These are phyloP conservation scores for Lodderomyces theae DNA, from an alignment of 1,139 yeast genomes.

Conservation along the genomic window DNA sequence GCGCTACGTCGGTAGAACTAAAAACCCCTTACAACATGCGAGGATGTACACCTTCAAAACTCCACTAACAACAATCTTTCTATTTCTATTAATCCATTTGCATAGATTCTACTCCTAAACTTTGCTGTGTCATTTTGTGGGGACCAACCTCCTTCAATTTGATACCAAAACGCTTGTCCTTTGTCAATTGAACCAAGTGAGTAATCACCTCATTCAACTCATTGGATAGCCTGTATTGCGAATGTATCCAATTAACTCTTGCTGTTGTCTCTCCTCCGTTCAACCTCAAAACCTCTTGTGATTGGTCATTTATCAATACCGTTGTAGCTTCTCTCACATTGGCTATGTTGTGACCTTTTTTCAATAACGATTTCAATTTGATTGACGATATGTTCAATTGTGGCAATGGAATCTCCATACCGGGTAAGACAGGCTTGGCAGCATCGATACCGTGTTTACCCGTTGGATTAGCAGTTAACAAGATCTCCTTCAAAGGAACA, in stretches of 20 bases:
- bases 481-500: constrained; percentile 63
- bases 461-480: constrained; percentile 60
- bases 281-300: constrained; percentile 62
- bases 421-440: constrained; percentile 64
- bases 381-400: constrained; percentile 64
- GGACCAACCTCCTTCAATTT: constrained; percentile 60
- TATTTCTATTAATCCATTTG: constrained; percentile 29
- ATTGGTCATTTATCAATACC: constrained; percentile 35
- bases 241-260: constrained; percentile 85
- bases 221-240: constrained; percentile 55
- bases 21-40: too few relatives aligned
- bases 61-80: neutral
- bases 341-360: constrained; percentile 44
- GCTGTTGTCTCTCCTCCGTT: constrained; percentile 72
- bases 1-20: too few relatives aligned
- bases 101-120: constrained; percentile 29
- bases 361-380: constrained; percentile 61
- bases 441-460: constrained; percentile 67
- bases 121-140: constrained; percentile 32
- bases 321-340: constrained; percentile 83
- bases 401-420: constrained; percentile 71
- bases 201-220: constrained; percentile 47
- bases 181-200: constrained; percentile 54
- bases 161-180: constrained; percentile 68
- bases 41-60: too few relatives aligned